Evolutionary conservation across 129 eudicot genomes (phyloP), one percentile per base, ranked within the genome.

Genomic region (Rutidosis leptorrhynchoides): DNA sequence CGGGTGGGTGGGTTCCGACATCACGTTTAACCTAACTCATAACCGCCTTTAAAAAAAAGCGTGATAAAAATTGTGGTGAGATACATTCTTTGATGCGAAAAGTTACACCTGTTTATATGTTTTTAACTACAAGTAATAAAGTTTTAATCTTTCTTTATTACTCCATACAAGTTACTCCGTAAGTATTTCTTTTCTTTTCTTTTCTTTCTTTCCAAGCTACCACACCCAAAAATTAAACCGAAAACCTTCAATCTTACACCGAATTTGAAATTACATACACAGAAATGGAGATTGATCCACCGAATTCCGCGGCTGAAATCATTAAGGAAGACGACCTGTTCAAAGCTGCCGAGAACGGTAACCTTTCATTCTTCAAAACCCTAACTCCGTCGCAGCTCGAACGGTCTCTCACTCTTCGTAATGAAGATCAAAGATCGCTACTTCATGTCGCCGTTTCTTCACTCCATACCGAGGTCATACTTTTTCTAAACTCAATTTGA

Each of bases 371-470:
- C 28, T 88, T 92, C 82, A 7, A 73, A 30, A 81, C 87, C 51
- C 85, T 92, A 61, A 68, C 98, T 46, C 78, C 65, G n/a, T 73
- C 80, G 64, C 87, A 81, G 57, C 77, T 83, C 65, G 65, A 68
- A 78, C 77, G 61, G 15, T 70, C 79, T 62, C 83, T 83, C 77
- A 66, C 87, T 59, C 85, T 88, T 53, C 84, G 87, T 45, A 85
- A 92, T 75, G 96, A 92, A 65, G 98, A 92, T 55, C 77, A 71
- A 29, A 89, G 98, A 14, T 85, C 98, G 48, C 87, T 85, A 70
- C 96, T 92, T 58, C 98, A 92, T 73, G 96, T 92, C 66, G 84
- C 98, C 60, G 91, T 79, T 68, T 85, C 98, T 54, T 81, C 85
- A 45, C 77, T 69, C 62, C 82, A 73, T 21, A 28, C 73, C 11